Base-by-base conservation (phyloP, 2,329 filamentous ascomycete species). In the Fusarium chlamydosporum region DNA sequence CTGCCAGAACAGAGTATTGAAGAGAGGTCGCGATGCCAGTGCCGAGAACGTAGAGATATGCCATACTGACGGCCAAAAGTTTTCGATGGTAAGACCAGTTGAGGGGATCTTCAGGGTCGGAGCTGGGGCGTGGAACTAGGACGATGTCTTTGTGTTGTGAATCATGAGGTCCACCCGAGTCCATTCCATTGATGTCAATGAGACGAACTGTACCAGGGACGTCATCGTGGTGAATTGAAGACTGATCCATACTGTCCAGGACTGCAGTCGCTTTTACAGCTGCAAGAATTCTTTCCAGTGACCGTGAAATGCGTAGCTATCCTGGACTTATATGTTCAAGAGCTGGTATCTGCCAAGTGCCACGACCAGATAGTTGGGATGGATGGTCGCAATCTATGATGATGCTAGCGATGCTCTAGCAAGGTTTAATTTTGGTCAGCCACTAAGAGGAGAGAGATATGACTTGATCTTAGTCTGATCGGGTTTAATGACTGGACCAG, bases 101-200 rank as follows among this genome's bases (percentile, higher is more conserved):
- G n/a, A 58, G 55, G 2, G 55, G 55, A 3, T 58, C 55, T 18
- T 54, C 37, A 1, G 48, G 47, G n/a, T 58, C 55, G 1, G 47
- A 54, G 4, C 47, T 58, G 9, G 47, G 55, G 4, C 48, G 26
- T 13, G 55, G 55, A 6, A 58, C 31, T 4, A 58, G n/a, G 9
- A 58, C 55, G 5, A 58, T 58, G 7, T 58, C 55, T 33, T 37
- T 42, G 12, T 58, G 55, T 8, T 54, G 47, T 9, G 47, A 54
- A 15, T 58, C 55, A 20, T 58, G 47, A 2, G 47, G 55, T 4
- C 38, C 47, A 0, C 10, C n/a, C 0, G 48, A 54, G n/a, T 54
- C 37, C 47, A 58, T 54, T 2, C 55, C 55, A n/a, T 29, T 54
- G 12, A 58, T 13, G 18, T 54, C 55, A 27, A 58, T 35, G 23